Base-by-base conservation (phyloP, 2,329 filamentous ascomycete species). In the Exophiala sp. region DNA sequence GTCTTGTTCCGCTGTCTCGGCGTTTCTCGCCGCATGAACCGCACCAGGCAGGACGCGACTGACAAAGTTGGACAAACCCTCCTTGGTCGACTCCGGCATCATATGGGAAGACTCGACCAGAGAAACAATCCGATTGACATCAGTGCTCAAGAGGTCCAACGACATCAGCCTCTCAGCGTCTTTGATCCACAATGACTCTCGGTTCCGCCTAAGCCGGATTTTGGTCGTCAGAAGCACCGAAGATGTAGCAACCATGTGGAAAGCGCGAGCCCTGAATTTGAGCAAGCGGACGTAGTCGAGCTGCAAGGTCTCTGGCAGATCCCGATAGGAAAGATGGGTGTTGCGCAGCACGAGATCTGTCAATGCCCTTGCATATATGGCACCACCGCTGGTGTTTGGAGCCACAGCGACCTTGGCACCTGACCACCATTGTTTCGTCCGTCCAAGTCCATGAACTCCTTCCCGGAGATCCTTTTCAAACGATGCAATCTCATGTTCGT, bases 141-240 rank as follows among this genome's bases (percentile, higher is more conserved):
- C 68, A 47, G 73, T 71, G 29, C 47, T 59, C 36, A 57, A 29
- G 14, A 62, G 38, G 39, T 75, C 71, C 32, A 77, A 62, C n/a
- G 72, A 76, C 73, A 82, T 77, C 52, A 86, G 78, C 8, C 82
- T 77, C 41, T 76, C 75, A 0, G 82, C 81, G 65, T 86, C 80
- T 2, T 75, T 72, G 63, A 84, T 84, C 83, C 83, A 86, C 52
- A 83, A 79, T 11, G 78, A 79, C 47, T 84, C 79, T 5, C 82
- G 78, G 65, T 86, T 83, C 6, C 83, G 80, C 63, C 84, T 83
- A 32, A 86, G 76, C 3, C 85, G 71, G 54, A 85, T 86, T 70
- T 86, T 86, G 7, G 83, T 82, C 0, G 81, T 85, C 34, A 86
- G 72, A 2, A 86, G 71, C 49, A 86, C 82, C 5, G 82, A 79